phyloP scores from a whole-genome alignment of 169 alveolate species.

The Babesia bovis region DNA sequence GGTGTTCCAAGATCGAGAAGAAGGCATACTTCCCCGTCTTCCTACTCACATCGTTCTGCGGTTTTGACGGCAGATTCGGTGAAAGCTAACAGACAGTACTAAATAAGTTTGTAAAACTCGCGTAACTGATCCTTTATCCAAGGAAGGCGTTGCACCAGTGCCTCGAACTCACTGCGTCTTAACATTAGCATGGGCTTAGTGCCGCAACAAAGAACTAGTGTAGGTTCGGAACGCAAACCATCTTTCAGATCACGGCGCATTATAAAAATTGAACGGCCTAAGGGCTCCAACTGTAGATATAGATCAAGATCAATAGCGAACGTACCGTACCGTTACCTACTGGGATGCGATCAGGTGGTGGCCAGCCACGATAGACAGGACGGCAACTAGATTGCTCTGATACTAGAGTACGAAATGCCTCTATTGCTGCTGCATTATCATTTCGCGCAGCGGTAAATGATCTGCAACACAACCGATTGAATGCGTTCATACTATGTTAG shows the following conservation, averaged over 20 bases:
- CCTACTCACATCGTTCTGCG: constrained; percentile 89
- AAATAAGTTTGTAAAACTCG: constrained; percentile 46
- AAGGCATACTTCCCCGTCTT: constrained; percentile 88
- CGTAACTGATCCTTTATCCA: constrained; percentile 43
- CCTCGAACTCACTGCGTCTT: constrained; percentile 39
- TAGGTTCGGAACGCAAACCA: constrained; percentile 60
- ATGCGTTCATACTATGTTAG: too few relatives aligned
- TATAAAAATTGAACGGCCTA: constrained; percentile 48
- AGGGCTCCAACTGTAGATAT: constrained; percentile 36
- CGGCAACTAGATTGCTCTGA: constrained; percentile 38
- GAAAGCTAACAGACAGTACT: constrained; percentile 16
- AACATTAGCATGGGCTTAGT: constrained; percentile 64
- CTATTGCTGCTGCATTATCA: constrained; percentile 6
- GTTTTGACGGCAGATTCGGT: constrained; percentile 86
- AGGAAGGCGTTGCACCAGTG: constrained; percentile 40
- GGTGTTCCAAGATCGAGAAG: constrained; percentile 90
- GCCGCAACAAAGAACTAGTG: constrained; percentile 66
- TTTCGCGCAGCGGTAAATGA: too few relatives aligned
- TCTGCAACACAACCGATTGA: too few relatives aligned
- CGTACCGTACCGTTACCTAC: constrained; percentile 34
- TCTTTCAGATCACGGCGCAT: constrained; percentile 45
- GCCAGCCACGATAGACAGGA: constrained; percentile 57
- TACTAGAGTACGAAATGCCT: constrained; percentile 32
- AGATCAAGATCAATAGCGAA: not conserved
- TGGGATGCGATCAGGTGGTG: constrained; percentile 39